Base-by-base conservation (phyloP, 2,329 filamentous ascomycete species). In the Phyllosticta citriasiana region DNA sequence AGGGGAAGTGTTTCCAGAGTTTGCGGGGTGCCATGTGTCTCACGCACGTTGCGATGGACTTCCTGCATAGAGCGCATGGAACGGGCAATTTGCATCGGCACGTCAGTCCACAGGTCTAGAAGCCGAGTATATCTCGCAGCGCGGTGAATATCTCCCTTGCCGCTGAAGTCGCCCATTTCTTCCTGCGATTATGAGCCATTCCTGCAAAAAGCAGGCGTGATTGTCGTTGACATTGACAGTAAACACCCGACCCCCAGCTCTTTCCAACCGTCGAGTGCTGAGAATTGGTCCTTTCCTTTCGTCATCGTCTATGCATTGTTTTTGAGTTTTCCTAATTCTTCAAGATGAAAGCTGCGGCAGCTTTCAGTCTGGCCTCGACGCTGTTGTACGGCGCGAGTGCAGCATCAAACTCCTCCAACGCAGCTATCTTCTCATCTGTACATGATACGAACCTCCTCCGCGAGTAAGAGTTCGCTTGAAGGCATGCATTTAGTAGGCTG, bases 321-420 rank as follows among this genome's bases (percentile, higher is more conserved):
- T 16, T 26, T 8, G 27, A 8, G 5, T 55, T n/a, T 22, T 52
- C 5, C 22, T 22, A 2, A 2, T 52, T 19, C 12, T 24, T 16
- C 24, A 24, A 12, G 25, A 57, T 61, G 60, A 61, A 40, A 51
- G 55, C 60, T 24, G 22, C 56, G 16, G 16, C 55, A 10, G 60
- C 60, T 54, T 57, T 61, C 26, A 33, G 55, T n/a, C 55, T 61
- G 40, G 54, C 59, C 47, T 61, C 59, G 22, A 26, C 59, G 9
- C 55, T 61, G 50, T n/a, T 57, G 54, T 55, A 27, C n/a, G n/a
- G 51, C 55, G 35, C 22, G 25, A 27, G 35, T 10, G 60, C 60
- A 8, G 60, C 60, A 16, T 57, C 51, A 16, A 61, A 61, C 35
- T 47, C 60, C 14, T 57, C 53, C 47, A 25, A 30, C n/a, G 33